Evolutionary conservation across 495 filamentous ascomycete genomes (phyloP), one percentile per base, ranked within the genome.

Genomic region (Apodospora peruviana): DNA sequence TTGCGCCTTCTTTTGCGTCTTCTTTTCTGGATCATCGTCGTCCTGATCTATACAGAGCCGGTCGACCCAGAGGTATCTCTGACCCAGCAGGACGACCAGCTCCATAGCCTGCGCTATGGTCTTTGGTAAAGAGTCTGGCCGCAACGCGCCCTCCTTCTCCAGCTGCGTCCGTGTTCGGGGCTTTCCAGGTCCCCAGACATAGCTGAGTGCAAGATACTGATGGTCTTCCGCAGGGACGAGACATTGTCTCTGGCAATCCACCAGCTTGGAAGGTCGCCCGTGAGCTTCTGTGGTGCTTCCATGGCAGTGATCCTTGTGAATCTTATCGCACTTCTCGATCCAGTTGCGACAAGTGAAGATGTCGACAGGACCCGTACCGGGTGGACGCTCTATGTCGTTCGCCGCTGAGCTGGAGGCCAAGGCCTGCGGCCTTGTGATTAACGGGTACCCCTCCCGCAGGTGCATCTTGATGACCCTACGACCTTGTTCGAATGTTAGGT

Each of bases 21-120:
- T n/a, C n/a, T n/a, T n/a, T n/a, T n/a, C n/a, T n/a, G n/a, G n/a
- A n/a, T n/a, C n/a, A 1, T 27, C 48, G 18, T 60, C 52, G 24
- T 68, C 59, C 45, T 71, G 64, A 2, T 61, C 35, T 18, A 71
- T 70, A 48, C 68, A 72, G 17, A 69, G 44, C 8, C 50, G 40
- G 40, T 70, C 67, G 12, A 69, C 55, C 67, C 67, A 70, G 10
- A 70, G 45, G 35, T 62, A 60, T 1, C n/a, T 9, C 11, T 58
- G 12, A 1, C 48, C 59, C 7, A 68, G 49, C 3, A 34, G 5
- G 8, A 20, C 50, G 10, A 56, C 56, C 2, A 62, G 45, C 0
- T 16, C 18, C 38, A 65, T 65, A 1, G 66, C 60, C 40, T 69
- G 51, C 27, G 45, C 16, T 34, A 69, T 57, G 0, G 60, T 60